phyloP scores from a whole-genome alignment of 2,329 filamentous ascomycete species.

The Dactylellina cionopaga region DNA sequence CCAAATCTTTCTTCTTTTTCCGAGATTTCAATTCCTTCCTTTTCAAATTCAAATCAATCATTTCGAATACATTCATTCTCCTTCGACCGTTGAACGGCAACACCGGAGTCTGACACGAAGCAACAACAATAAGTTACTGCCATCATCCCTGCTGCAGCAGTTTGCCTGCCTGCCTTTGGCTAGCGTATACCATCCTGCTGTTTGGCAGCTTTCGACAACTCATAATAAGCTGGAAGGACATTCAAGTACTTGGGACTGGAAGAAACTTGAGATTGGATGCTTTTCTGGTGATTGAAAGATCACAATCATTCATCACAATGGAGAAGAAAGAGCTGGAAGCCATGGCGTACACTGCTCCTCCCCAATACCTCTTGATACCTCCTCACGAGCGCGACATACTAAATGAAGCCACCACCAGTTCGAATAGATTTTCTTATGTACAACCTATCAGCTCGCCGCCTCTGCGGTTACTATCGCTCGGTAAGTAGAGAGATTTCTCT shows the following conservation, averaged over 20 bases:
- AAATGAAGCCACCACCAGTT: conserved; percentile 37
- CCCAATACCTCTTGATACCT: conserved; percentile 45
- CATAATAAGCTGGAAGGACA: conserved; percentile 22
- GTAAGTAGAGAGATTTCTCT: conserved; percentile 11
- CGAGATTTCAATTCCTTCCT: conserved; percentile 12
- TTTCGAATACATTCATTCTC: no score
- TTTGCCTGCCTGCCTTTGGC: conserved; percentile 14
- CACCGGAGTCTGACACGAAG: conserved; percentile 21
- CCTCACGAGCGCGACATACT: conserved; percentile 51
- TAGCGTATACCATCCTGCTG: conserved; percentile 6
- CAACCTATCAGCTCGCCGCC: conserved; percentile 35
- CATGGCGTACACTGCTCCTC: conserved; percentile 52
- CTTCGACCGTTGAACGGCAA: conserved; percentile 16
- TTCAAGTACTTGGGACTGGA: conserved; percentile 1
- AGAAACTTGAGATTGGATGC: conserved; percentile 14
- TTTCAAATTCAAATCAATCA: conserved; percentile 12
- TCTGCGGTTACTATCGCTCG: conserved; percentile 39
- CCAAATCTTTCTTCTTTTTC: background rate
- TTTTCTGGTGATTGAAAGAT: conserved; percentile 1
- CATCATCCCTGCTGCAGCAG: conserved; percentile 21
- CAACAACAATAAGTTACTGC: no score
- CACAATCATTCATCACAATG: conserved; percentile 35
- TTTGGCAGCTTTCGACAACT: conserved; percentile 23
- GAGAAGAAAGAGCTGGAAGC: conserved; percentile 47
- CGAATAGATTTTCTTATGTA: conserved; percentile 44